Evolutionary conservation across 108 stramenopile species (phyloP).

Genomic region (Nannochloropsis salina): DNA sequence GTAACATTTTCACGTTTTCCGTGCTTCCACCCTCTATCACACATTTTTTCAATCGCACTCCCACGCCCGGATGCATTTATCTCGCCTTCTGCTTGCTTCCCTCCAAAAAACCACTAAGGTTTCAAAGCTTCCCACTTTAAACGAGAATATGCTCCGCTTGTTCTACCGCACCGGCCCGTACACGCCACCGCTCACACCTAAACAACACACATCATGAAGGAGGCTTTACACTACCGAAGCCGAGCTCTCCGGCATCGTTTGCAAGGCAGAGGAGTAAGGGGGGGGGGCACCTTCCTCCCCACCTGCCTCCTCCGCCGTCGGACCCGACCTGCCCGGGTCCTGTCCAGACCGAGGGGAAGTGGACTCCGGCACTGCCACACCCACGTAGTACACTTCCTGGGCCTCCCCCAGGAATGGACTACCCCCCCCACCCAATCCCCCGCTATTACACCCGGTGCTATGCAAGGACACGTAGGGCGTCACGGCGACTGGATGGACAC

Average conservation of each 20-base stretch:
- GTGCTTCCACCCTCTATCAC: too few species aligned
- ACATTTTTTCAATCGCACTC: too few species aligned
- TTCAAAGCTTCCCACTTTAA: too few species aligned
- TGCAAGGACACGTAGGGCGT: background rate
- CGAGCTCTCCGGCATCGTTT: background rate
- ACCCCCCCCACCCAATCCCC: background rate
- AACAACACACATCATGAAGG: too few species aligned
- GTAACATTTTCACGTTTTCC: too few species aligned
- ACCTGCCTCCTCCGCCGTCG: background rate
- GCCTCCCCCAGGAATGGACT: background rate
- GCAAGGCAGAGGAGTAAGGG: background rate
- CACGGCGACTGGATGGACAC: conserved; percentile 13
- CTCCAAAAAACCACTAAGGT: too few species aligned
- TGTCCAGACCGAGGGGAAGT: background rate
- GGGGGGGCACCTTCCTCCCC: background rate
- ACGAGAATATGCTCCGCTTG: too few species aligned
- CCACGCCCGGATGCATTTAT: too few species aligned
- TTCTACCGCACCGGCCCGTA: too few species aligned
- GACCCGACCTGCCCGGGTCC: background rate
- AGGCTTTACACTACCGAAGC: background rate
- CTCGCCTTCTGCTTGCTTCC: too few species aligned
- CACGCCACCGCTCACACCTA: too few species aligned
- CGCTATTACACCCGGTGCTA: background rate
- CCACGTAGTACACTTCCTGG: background rate
- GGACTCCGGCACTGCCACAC: background rate